Evolutionary conservation across 768 basidiomycete genomes (phyloP).

Genomic region (Suillus hirtellus): DNA sequence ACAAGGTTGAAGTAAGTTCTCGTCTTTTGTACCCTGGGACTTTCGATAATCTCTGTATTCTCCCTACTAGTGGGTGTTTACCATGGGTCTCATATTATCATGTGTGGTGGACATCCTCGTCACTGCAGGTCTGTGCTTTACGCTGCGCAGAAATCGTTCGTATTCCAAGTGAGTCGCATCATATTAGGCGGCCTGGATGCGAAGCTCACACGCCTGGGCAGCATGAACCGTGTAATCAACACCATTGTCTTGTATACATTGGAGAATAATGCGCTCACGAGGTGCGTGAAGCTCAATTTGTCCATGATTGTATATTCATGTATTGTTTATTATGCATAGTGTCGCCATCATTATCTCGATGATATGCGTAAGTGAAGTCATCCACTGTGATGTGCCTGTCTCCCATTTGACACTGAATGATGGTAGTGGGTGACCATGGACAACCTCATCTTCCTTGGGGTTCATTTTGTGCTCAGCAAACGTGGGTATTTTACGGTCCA

Average conservation of each 20-base stretch:
- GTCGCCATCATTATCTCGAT: slow-evolving; percentile 43
- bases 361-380: slow-evolving; percentile 38
- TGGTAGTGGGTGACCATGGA: slow-evolving; percentile 47
- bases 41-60: slow-evolving; percentile 12
- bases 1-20: slow-evolving; percentile 19
- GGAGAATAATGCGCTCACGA: slow-evolving; percentile 53
- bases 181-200: background rate
- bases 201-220: slow-evolving; percentile 15
- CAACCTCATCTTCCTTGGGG: slow-evolving; percentile 52
- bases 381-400: background rate
- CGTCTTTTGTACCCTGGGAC: slow-evolving; percentile 7
- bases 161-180: slow-evolving; percentile 34
- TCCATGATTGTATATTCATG: slow-evolving; percentile 16
- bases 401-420: background rate
- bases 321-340: slow-evolving; percentile 15
- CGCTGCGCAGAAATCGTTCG: slow-evolving; percentile 40
- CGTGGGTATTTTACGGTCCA: slow-evolving; percentile 27
- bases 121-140: slow-evolving; percentile 43
- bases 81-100: slow-evolving; percentile 49
- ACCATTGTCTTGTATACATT: slow-evolving; percentile 51
- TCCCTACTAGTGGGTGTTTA: slow-evolving; percentile 47
- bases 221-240: slow-evolving; percentile 49
- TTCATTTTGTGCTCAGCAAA: slow-evolving; percentile 56
- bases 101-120: slow-evolving; percentile 52
- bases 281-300: slow-evolving; percentile 25